Conservation (phyloP, 257 asterid species). For the Ligustrum vulgare region DNA sequence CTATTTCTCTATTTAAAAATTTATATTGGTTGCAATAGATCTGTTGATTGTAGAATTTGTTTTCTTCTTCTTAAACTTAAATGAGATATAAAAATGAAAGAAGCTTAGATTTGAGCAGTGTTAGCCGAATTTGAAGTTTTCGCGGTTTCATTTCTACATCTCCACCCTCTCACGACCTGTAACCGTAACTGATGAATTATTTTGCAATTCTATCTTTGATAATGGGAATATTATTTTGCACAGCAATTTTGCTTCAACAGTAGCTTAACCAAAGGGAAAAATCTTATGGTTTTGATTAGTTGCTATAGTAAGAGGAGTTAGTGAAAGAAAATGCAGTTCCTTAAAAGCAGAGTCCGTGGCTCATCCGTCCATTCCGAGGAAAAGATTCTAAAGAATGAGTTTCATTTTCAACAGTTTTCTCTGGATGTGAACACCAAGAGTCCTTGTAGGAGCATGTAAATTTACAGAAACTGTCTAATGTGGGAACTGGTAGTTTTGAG, state of each 20-base stretch:
- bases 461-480: not conserved
- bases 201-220: conserved; percentile 9
- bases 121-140: not conserved
- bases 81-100: not conserved
- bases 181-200: not conserved
- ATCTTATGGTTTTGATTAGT: conserved; percentile 13
- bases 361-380: not conserved
- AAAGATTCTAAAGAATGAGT: not conserved
- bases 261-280: not conserved
- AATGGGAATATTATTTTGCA: not conserved
- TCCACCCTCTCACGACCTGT: not conserved
- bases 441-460: not conserved
- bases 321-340: not conserved
- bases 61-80: not conserved
- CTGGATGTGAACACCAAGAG: not conserved
- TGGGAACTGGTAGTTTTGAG: conserved; percentile 9
- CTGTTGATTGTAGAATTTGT: not conserved
- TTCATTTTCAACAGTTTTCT: not conserved
- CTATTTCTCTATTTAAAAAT: not conserved
- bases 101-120: not conserved
- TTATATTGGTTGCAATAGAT: not conserved
- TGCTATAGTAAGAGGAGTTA: conserved; percentile 2
- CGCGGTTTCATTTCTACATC: not conserved
- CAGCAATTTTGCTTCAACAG: not conserved
- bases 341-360: conserved; percentile 1